Evolutionary conservation across 768 basidiomycete genomes (phyloP).

Genomic region (Imleria badia): DNA sequence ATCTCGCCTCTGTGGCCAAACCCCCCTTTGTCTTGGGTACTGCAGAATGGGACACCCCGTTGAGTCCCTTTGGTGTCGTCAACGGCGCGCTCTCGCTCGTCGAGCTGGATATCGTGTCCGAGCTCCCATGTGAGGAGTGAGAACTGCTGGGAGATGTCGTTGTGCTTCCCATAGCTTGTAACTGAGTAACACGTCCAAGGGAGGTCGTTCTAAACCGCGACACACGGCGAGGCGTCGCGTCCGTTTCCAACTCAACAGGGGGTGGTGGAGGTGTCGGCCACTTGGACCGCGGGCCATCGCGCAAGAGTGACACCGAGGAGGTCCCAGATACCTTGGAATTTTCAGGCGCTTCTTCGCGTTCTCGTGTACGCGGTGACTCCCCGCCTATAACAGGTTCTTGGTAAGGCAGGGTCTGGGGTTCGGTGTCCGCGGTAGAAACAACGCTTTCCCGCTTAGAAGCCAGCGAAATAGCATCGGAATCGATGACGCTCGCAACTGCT

Average conservation of each 20-base stretch:
- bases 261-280: slow-evolving; percentile 34
- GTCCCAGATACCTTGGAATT: slow-evolving; percentile 15
- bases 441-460: slow-evolving; percentile 14
- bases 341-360: slow-evolving; percentile 11
- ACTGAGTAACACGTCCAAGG: slow-evolving; percentile 25
- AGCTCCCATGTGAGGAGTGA: slow-evolving; percentile 39
- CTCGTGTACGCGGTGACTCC: slow-evolving; percentile 8
- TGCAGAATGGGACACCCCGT: background rate
- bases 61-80: slow-evolving; percentile 19
- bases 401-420: background rate
- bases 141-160: slow-evolving; percentile 50
- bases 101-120: slow-evolving; percentile 37
- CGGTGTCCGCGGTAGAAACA: slow-evolving; percentile 10
- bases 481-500: slow-evolving; percentile 52
- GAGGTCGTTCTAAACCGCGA: slow-evolving; percentile 32
- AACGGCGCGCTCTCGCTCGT: slow-evolving; percentile 20
- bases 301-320: slow-evolving; percentile 19
- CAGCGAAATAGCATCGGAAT: slow-evolving; percentile 28
- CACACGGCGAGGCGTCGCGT: slow-evolving; percentile 25
- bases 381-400: background rate
- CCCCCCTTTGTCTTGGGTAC: slow-evolving; percentile 7
- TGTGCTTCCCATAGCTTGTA: slow-evolving; percentile 15
- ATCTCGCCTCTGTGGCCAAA: slow-evolving; percentile 25
- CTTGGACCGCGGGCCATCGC: slow-evolving; percentile 20
- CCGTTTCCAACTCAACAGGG: slow-evolving; percentile 25